Evolutionary conservation across 2,329 filamentous ascomycete genomes (phyloP).

Genomic region (Domatiomyces catenatus): DNA sequence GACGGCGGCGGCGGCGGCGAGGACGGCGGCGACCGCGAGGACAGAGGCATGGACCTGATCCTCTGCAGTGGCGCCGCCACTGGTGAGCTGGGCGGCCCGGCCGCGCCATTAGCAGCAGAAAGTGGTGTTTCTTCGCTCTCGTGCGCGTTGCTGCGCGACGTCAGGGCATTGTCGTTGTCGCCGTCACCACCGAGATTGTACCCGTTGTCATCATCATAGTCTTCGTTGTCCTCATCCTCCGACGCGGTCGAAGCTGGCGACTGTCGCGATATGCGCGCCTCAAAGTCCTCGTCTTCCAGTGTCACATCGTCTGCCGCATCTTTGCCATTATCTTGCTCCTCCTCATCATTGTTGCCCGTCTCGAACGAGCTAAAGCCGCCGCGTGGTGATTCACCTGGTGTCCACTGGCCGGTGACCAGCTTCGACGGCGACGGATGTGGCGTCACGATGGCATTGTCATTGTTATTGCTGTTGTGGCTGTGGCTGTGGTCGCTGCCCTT

Average conservation of each 20-base stretch:
- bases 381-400: slow-evolving; percentile 8
- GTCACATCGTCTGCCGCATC: slow-evolving; percentile 11
- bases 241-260: slow-evolving; percentile 4
- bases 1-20: neutral
- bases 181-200: slow-evolving; percentile 15
- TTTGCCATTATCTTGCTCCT: slow-evolving; percentile 2
- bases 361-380: slow-evolving; percentile 7
- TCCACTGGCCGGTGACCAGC: slow-evolving; percentile 10
- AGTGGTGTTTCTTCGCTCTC: slow-evolving; percentile 12
- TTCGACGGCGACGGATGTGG: slow-evolving; percentile 12
- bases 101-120: neutral
- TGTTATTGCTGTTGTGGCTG: neutral
- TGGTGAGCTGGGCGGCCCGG: neutral
- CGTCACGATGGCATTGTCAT: slow-evolving; percentile 3
- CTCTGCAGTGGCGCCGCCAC: slow-evolving; percentile 1
- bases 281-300: slow-evolving; percentile 29
- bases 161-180: slow-evolving; percentile 18
- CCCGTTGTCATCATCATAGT: slow-evolving; percentile 5
- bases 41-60: slow-evolving; percentile 1
- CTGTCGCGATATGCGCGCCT: slow-evolving; percentile 30
- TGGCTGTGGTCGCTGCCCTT: neutral
- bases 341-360: slow-evolving; percentile 5
- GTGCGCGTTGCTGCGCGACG: slow-evolving; percentile 2
- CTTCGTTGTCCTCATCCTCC: slow-evolving; percentile 12
- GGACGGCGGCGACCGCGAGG: neutral